phyloP scores from a whole-genome alignment of 768 basidiomycete genomes.

The Lactarius evosmus region DNA sequence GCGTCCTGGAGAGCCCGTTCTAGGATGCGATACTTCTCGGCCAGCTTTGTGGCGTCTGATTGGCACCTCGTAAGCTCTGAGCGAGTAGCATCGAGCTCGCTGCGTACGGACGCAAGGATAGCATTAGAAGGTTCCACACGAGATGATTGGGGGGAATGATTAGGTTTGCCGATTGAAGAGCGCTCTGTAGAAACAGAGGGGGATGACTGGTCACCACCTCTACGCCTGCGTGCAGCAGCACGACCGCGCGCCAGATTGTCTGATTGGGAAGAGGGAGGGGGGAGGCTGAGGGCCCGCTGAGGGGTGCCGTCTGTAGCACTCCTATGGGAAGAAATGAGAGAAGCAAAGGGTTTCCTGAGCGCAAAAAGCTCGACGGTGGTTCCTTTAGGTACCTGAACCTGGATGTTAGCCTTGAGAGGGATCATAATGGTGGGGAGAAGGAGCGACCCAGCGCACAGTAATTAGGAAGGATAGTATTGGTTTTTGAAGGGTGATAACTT shows the following conservation, averaged over 20 bases:
- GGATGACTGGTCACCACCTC: slow-evolving; percentile 27
- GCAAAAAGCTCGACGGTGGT: slow-evolving; percentile 29
- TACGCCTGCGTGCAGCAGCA: slow-evolving; percentile 27
- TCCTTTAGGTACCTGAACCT: slow-evolving; percentile 27
- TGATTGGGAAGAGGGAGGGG: slow-evolving; percentile 20
- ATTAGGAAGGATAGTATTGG: slow-evolving; percentile 9
- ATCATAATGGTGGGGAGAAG: slow-evolving; percentile 10
- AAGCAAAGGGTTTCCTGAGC: slow-evolving; percentile 25
- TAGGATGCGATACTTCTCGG: slow-evolving; percentile 60
- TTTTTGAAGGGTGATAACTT: slow-evolving; percentile 17
- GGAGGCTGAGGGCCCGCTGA: slow-evolving; percentile 19
- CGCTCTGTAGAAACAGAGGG: slow-evolving; percentile 28
- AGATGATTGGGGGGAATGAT: slow-evolving; percentile 18
- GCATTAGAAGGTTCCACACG: slow-evolving; percentile 22
- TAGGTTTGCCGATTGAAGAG: slow-evolving; percentile 15
- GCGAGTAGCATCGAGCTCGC: slow-evolving; percentile 54
- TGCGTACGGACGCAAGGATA: slow-evolving; percentile 42
- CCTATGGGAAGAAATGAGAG: slow-evolving; percentile 22
- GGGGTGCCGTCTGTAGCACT: slow-evolving; percentile 11
- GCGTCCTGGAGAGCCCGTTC: slow-evolving; percentile 65
- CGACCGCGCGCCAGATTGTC: slow-evolving; percentile 30
- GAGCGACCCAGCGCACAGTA: slow-evolving; percentile 15
- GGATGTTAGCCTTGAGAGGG: slow-evolving; percentile 29
- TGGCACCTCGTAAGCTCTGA: slow-evolving; percentile 54
- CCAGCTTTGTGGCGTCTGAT: slow-evolving; percentile 51